A percentile compares a stretch with the other conserved stretches of the same genome.
Evolutionary conservation across 345 rosid genomes (phyloP).

Genomic region (Cardamine chenopodiifolia): DNA sequence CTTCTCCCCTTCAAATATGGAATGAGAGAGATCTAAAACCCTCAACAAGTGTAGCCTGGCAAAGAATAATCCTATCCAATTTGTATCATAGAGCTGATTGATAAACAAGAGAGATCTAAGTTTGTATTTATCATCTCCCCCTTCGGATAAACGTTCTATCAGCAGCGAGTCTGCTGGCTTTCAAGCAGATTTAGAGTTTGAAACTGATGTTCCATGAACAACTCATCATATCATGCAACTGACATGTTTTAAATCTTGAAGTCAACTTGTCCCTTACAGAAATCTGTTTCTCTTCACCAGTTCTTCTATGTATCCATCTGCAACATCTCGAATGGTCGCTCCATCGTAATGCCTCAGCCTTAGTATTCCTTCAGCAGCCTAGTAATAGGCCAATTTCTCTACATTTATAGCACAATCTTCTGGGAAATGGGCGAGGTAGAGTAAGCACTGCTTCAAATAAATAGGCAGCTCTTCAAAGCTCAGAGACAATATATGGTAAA

Average conservation of each 20-base stretch:
- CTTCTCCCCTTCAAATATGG: not conserved
- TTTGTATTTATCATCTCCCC: not conserved
- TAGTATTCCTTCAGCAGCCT: slow-evolving; percentile 48
- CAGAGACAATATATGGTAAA: not conserved
- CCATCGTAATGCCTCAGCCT: not conserved
- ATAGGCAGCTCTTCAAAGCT: slow-evolving; percentile 21
- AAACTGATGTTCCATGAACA: not conserved
- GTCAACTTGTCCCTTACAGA: not conserved
- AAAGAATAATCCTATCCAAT: slow-evolving; percentile 23
- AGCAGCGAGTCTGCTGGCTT: slow-evolving; percentile 36
- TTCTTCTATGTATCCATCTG: slow-evolving; percentile 32
- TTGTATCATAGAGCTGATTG: too few species aligned
- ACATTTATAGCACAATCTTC: slow-evolving; percentile 35
- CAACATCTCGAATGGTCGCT: slow-evolving; percentile 4
- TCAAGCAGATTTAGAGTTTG: not conserved
- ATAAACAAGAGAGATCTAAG: slow-evolving; percentile 10
- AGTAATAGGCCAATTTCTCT: slow-evolving; percentile 19
- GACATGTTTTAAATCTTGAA: slow-evolving; percentile 16
- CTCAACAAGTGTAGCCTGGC: slow-evolving; percentile 28
- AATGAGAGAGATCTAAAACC: slow-evolving; percentile 36
- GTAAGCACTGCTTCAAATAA: slow-evolving; percentile 30
- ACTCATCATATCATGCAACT: slow-evolving; percentile 38
- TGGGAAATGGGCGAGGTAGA: slow-evolving; percentile 21
- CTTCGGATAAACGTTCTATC: not conserved
- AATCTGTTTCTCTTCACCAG: slow-evolving; percentile 38